phyloP scores from a whole-genome alignment of 2,329 filamentous ascomycete species.

The Botryotinia convoluta region DNA sequence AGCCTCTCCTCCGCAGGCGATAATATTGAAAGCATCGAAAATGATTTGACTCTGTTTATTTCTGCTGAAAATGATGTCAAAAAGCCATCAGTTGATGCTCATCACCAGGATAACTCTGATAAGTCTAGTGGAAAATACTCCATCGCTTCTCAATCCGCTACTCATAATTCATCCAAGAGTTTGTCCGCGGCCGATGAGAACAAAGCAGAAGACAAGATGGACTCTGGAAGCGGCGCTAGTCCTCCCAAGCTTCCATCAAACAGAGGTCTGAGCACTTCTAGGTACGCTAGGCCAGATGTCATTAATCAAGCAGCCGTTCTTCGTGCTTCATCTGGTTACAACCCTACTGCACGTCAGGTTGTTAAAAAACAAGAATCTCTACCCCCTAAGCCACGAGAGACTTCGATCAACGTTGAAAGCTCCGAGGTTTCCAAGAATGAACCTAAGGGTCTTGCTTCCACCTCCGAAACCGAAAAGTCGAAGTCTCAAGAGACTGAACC shows the following conservation, averaged over 20 bases:
- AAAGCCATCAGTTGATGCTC: neutral
- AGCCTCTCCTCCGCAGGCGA: too few species aligned
- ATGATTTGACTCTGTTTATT: neutral
- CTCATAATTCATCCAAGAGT: neutral
- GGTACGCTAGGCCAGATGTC: neutral
- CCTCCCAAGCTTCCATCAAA: neutral
- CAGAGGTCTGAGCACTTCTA: slow-evolving; percentile 8
- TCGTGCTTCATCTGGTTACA: neutral
- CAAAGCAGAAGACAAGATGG: neutral
- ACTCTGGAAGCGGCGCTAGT: neutral
- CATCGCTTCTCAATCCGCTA: neutral
- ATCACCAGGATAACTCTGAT: neutral
- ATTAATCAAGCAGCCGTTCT: slow-evolving; percentile 3
- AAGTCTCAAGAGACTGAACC: neutral
- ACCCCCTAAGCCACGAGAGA: neutral
- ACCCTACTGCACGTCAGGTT: neutral
- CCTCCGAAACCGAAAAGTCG: neutral
- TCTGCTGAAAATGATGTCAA: neutral
- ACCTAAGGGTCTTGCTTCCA: neutral
- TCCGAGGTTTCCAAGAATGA: neutral
- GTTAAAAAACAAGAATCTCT: neutral
- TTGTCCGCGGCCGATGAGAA: neutral
- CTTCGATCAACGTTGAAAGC: neutral
- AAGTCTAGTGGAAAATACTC: neutral
- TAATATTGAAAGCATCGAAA: neutral